These are phyloP conservation scores for Phytophthora vignae DNA, from an alignment of 352 stramenopile species.

Conservation along the genomic window DNA sequence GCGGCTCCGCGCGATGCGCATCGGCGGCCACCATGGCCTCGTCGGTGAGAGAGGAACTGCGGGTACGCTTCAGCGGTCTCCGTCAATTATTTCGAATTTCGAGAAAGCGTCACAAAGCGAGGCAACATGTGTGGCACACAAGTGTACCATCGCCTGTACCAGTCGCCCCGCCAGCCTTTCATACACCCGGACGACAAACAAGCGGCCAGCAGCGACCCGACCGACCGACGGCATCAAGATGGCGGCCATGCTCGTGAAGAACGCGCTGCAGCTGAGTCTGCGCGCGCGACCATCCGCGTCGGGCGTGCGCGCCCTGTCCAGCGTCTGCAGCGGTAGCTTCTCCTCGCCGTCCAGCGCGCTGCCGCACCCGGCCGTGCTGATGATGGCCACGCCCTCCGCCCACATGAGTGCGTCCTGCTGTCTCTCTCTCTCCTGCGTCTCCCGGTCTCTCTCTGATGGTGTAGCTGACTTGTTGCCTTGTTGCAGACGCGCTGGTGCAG, in stretches of 20 bases:
- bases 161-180: slow-evolving; percentile 22
- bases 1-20: slow-evolving; percentile 19
- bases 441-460: neutral
- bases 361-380: slow-evolving; percentile 29
- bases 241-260: slow-evolving; percentile 44
- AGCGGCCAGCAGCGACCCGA: slow-evolving; percentile 33
- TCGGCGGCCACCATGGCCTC: slow-evolving; percentile 38
- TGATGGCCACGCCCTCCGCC: slow-evolving; percentile 20
- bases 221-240: slow-evolving; percentile 23
- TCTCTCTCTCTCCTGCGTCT: neutral
- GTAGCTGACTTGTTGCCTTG: neutral
- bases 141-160: neutral
- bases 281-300: slow-evolving; percentile 18
- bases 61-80: too few species aligned
- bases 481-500: slow-evolving; percentile 45
- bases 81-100: too few species aligned
- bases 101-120: too few species aligned
- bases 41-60: too few species aligned
- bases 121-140: neutral
- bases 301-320: slow-evolving; percentile 27
- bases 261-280: slow-evolving; percentile 39
- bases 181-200: slow-evolving; percentile 23
- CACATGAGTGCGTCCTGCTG: slow-evolving; percentile 30
- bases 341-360: slow-evolving; percentile 3
- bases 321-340: slow-evolving; percentile 17